phyloP scores from a whole-genome alignment of 306 rosid genomes.

The Cucurbita maxima region DNA sequence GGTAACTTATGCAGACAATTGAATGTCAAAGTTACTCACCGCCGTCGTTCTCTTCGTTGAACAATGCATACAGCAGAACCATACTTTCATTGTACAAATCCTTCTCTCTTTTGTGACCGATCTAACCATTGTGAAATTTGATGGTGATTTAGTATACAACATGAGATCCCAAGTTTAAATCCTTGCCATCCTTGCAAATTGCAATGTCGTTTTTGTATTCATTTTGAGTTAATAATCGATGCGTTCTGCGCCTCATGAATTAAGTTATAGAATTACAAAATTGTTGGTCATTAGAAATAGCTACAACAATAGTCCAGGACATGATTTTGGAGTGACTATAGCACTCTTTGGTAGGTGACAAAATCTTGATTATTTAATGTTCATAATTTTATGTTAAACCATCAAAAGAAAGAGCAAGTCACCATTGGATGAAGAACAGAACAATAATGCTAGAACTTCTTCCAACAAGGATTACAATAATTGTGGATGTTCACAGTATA shows the following conservation, averaged over 20 bases:
- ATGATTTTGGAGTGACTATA: background rate
- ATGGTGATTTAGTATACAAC: background rate
- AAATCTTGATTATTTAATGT: background rate
- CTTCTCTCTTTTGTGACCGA: background rate
- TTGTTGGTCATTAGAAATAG: background rate
- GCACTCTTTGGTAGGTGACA: background rate
- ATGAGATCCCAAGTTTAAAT: background rate
- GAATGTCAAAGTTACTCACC: background rate
- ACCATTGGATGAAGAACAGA: background rate
- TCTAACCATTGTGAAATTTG: background rate
- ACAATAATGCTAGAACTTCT: background rate
- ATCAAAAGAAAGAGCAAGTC: background rate
- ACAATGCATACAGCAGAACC: background rate
- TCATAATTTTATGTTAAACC: background rate
- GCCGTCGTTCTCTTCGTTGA: background rate
- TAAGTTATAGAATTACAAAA: background rate
- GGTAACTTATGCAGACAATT: background rate
- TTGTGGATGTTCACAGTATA: background rate
- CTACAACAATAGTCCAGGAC: background rate
- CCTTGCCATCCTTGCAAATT: background rate
- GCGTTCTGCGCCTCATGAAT: background rate
- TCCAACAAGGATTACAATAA: background rate
- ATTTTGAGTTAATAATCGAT: background rate
- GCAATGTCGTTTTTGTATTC: background rate
- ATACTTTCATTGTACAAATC: background rate